phyloP scores from a whole-genome alignment of 306 rosid species.

The Dryas alaskensis region DNA sequence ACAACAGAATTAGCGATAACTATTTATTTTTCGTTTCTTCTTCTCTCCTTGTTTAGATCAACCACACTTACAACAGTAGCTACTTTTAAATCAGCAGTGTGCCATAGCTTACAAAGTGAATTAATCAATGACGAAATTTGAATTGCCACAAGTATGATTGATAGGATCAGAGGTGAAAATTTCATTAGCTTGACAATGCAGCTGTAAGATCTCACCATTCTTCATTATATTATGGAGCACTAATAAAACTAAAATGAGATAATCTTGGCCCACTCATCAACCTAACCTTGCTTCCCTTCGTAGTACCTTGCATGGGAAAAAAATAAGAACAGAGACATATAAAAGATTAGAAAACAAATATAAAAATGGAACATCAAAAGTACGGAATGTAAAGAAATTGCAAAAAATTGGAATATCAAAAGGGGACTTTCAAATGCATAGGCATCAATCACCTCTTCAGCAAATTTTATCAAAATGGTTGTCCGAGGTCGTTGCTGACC shows the following conservation, averaged over 20 bases:
- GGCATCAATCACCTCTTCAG: slow-evolving; percentile 68
- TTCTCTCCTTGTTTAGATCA: background rate
- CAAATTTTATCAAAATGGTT: slow-evolving; percentile 90
- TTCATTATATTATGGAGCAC: slow-evolving; percentile 22
- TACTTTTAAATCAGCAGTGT: slow-evolving; percentile 14
- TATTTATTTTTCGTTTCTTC: background rate
- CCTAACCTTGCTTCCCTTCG: slow-evolving; percentile 94
- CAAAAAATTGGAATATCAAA: background rate
- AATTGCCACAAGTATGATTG: slow-evolving; percentile 15
- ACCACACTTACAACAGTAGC: background rate
- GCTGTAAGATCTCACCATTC: slow-evolving; percentile 4
- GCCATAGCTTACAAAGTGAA: slow-evolving; percentile 9
- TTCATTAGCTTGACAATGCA: slow-evolving; percentile 13
- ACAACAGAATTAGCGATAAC: background rate
- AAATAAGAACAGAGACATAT: background rate
- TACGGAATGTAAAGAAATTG: background rate
- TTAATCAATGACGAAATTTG: background rate
- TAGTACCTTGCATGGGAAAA: slow-evolving; percentile 56
- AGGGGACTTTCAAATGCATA: background rate
- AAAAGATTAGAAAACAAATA: background rate
- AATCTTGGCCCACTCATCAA: slow-evolving; percentile 33
- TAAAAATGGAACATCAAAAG: background rate
- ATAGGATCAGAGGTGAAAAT: slow-evolving; percentile 7
- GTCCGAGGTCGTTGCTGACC: slow-evolving; percentile 96
- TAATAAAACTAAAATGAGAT: slow-evolving; percentile 25